Percentiles rank a stretch among this genome's conserved stretches.
These are phyloP conservation scores for Populus tomentosa DNA, from an alignment of 441 rosid species.

Conservation along the genomic window DNA sequence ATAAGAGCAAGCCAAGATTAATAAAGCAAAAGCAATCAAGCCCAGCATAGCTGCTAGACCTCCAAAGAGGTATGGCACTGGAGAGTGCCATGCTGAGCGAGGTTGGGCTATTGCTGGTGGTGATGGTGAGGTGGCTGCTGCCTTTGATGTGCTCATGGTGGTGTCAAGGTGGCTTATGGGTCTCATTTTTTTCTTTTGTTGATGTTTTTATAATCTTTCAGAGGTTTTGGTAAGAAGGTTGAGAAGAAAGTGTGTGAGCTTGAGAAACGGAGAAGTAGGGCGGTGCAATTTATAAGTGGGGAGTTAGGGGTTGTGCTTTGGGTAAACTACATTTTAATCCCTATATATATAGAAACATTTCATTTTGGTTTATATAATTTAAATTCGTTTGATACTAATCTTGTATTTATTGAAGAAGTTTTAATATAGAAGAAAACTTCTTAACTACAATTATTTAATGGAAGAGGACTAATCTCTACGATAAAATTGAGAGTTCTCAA, in stretches of 20 bases:
- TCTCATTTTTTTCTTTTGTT: slow-evolving; percentile 21
- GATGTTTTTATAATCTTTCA: background rate
- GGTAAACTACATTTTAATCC: background rate
- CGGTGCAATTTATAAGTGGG: slow-evolving; percentile 24
- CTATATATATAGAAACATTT: background rate
- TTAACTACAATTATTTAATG: no score
- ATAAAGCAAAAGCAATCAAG: slow-evolving; percentile 75
- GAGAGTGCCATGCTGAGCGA: slow-evolving; percentile 99
- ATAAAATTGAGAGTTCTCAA: no score
- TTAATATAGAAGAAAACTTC: no score
- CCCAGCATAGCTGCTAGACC: slow-evolving; percentile 95
- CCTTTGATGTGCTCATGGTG: slow-evolving; percentile 5
- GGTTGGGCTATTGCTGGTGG: no score
- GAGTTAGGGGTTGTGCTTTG: background rate
- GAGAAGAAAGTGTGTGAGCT: background rate
- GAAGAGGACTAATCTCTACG: no score
- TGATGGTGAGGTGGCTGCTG: slow-evolving; percentile 4
- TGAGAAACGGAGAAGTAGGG: background rate
- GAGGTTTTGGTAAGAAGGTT: background rate
- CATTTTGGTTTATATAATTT: background rate
- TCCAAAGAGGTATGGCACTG: slow-evolving; percentile 87
- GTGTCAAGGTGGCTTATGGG: slow-evolving; percentile 16
- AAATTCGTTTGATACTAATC: background rate
- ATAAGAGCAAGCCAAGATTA: slow-evolving; percentile 88
- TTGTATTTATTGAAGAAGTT: no score